Base-by-base conservation (phyloP, 2,329 filamentous ascomycete genomes). In the Colletotrichum sansevieriae region DNA sequence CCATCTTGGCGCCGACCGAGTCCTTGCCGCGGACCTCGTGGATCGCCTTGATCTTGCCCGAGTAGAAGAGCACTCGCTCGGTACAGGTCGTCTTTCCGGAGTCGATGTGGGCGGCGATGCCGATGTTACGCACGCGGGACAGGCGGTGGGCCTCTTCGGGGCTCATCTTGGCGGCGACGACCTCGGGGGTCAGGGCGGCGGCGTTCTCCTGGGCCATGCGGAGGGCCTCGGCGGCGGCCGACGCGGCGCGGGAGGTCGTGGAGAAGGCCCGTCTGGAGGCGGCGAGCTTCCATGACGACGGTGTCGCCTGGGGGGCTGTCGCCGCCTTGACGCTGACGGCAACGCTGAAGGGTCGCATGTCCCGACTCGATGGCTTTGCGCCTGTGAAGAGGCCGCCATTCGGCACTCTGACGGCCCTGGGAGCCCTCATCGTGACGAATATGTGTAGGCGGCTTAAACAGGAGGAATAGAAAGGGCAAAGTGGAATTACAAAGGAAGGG, bases 91-190 rank as follows among this genome's bases (percentile, higher is more conserved):
- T 99, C 84, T 99, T 99, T 75, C 96, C 96, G 77, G 94, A 97
- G 84, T 99, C 96, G 79, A 99, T 99, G 79, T 99, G 96, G 73
- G 96, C 96, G 76, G 96, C 96, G 84, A 99, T 99, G 82, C 96
- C 96, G 80, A 99, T 99, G 80, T 99, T 99, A 72, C 96, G 90
- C 68, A 98, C 92, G 82, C 88, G 90, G 60, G 91, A 89, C 72
- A 99, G 82, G 71, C 95, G 89, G 71, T 90, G 86, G 66, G 89
- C 90, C 82, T 99, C 96, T 70, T 90, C 88, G 37, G 93, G 89
- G 74, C 90, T 89, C 80, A 98, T 91, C 77, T 94, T 95, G 73
- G 92, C 89, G 61, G 94, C 91, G 71, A 97, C 85, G 66, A 83
- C 83, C 72, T 89, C 87, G 73, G 85, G 81, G 4, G 86, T 87